phyloP scores from a whole-genome alignment of 495 filamentous ascomycete species.

The Stereocaulon alpinum region DNA sequence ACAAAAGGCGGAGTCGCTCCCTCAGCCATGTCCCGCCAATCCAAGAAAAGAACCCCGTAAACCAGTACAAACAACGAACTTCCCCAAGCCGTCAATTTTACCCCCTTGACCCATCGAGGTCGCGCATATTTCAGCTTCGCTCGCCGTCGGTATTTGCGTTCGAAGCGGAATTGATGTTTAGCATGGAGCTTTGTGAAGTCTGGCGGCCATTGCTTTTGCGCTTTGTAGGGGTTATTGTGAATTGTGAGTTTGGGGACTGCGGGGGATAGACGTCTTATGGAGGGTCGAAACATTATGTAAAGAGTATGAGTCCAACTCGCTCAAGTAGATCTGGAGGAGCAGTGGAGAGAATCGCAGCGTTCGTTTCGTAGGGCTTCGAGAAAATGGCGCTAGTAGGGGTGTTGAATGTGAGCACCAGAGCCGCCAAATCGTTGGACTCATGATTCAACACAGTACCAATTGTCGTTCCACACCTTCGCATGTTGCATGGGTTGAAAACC shows the following conservation, averaged over 20 bases:
- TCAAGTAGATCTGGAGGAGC: no score
- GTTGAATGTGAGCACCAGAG: not conserved
- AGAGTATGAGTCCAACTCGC: no score
- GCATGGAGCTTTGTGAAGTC: conserved; percentile 71
- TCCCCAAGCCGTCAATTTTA: conserved; percentile 59
- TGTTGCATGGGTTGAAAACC: not conserved
- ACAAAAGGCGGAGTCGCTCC: conserved; percentile 51
- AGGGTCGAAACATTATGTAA: not conserved
- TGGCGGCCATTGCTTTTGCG: conserved; percentile 87
- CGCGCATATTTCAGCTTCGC: conserved; percentile 58
- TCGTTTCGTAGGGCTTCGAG: conserved; percentile 24
- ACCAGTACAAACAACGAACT: conserved; percentile 50
- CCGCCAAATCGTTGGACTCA: not conserved
- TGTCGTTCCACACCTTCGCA: not conserved
- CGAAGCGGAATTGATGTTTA: conserved; percentile 79
- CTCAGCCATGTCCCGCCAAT: conserved; percentile 42
- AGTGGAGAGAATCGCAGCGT: not conserved
- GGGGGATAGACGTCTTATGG: conserved; percentile 3
- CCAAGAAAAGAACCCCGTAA: conserved; percentile 71
- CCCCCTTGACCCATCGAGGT: conserved; percentile 62
- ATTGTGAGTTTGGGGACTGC: conserved; percentile 2
- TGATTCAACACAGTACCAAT: not conserved
- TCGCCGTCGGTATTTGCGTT: conserved; percentile 45
- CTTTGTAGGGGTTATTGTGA: conserved; percentile 50
- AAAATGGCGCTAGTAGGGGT: conserved; percentile 6